A percentile compares a stretch with the other conserved stretches of the same genome.
These are phyloP conservation scores for Penicillium sp. DNA, from an alignment of 2,329 filamentous ascomycete genomes.

Conservation along the genomic window DNA sequence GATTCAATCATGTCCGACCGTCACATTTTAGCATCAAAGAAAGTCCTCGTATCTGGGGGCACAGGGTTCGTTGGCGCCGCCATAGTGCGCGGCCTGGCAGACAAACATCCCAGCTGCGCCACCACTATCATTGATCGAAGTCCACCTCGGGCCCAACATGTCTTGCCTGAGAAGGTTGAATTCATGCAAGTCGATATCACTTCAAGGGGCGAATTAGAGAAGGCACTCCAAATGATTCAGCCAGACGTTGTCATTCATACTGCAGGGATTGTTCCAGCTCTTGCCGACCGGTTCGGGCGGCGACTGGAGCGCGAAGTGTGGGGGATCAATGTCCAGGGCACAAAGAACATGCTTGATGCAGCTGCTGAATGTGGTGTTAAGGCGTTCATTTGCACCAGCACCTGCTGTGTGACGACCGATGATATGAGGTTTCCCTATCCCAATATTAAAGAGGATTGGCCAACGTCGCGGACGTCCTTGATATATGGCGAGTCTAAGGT, in stretches of 20 bases:
- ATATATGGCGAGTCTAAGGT: slow-evolving; percentile 51
- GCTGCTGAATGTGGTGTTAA: slow-evolving; percentile 47
- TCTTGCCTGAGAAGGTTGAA: slow-evolving; percentile 24
- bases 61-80: slow-evolving; percentile 45
- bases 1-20: not conserved
- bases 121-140: slow-evolving; percentile 41
- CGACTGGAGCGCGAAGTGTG: slow-evolving; percentile 45
- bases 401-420: slow-evolving; percentile 57
- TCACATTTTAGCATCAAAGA: slow-evolving; percentile 17
- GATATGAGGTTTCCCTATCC: slow-evolving; percentile 42
- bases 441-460: slow-evolving; percentile 46
- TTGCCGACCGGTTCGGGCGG: slow-evolving; percentile 41
- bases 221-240: slow-evolving; percentile 40
- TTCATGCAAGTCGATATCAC: slow-evolving; percentile 41
- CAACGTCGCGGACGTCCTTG: slow-evolving; percentile 37
- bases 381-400: slow-evolving; percentile 59
- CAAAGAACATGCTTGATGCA: slow-evolving; percentile 54
- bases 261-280: slow-evolving; percentile 49
- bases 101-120: slow-evolving; percentile 38
- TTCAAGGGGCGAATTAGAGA: slow-evolving; percentile 25
- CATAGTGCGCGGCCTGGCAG: slow-evolving; percentile 38
- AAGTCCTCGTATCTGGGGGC: slow-evolving; percentile 41
- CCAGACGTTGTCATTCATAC: slow-evolving; percentile 58
- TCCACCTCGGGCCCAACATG: slow-evolving; percentile 31
- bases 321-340: slow-evolving; percentile 57